Conservation (phyloP, 257 asterid genomes). For the Gentiana dahurica region DNA sequence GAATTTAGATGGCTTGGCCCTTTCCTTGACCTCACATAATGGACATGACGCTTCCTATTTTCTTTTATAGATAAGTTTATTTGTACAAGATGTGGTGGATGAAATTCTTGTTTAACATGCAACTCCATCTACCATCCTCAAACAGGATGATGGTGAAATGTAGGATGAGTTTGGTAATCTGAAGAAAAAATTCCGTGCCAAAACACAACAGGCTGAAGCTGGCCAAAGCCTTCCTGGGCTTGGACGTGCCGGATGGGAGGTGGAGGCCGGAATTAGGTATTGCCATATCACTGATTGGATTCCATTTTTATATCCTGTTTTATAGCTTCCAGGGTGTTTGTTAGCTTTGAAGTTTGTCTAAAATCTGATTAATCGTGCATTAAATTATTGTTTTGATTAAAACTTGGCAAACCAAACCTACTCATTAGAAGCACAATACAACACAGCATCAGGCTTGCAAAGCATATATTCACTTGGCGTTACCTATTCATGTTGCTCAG, state of each 20-base stretch:
- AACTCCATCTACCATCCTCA: not conserved
- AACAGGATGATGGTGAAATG: constrained; percentile 99
- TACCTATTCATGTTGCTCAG: too few relatives aligned
- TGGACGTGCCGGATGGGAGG: constrained; percentile 99
- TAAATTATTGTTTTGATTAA: too few relatives aligned
- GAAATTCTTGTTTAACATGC: not conserved
- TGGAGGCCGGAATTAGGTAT: constrained; percentile 67
- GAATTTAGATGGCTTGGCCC: too few relatives aligned
- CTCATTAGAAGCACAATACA: too few relatives aligned
- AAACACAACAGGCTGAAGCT: constrained; percentile 62
- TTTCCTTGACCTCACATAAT: too few relatives aligned
- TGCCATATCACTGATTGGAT: not conserved
- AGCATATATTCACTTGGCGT: too few relatives aligned
- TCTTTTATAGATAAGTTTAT: too few relatives aligned
- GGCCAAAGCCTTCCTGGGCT: constrained; percentile 63
- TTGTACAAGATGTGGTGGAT: not conserved
- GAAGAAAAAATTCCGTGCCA: constrained; percentile 91
- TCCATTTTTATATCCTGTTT: not conserved
- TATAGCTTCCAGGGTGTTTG: not conserved
- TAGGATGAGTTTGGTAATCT: constrained; percentile 98
- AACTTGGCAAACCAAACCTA: too few relatives aligned
- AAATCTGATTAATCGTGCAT: not conserved
- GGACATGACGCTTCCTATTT: too few relatives aligned
- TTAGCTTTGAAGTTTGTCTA: not conserved
- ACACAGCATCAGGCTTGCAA: too few relatives aligned